Conservation (phyloP, 2,329 filamentous ascomycete species). For the Bipolaris bicolor region DNA sequence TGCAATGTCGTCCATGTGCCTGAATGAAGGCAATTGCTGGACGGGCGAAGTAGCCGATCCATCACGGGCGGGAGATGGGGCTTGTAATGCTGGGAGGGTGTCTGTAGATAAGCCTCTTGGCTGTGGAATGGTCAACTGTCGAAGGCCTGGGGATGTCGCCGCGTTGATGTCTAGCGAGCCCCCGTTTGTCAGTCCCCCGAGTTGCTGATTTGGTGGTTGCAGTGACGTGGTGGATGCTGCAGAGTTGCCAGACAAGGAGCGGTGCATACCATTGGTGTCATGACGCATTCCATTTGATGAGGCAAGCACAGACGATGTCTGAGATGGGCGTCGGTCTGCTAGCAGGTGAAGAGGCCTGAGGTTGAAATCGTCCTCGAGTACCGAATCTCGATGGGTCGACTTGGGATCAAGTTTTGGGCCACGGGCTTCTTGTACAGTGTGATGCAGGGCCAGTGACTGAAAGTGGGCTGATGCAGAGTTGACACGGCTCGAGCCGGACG, state of each 20-base stretch:
- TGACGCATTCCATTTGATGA: conserved; percentile 14
- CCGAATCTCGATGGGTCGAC: conserved; percentile 26
- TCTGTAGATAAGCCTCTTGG: conserved; percentile 36
- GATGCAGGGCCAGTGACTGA: conserved; percentile 21
- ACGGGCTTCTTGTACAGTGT: conserved; percentile 28
- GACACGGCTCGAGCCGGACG: conserved; percentile 4
- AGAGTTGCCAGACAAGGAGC: conserved; percentile 12
- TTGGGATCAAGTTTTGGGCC: conserved; percentile 14
- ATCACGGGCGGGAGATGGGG: conserved; percentile 40
- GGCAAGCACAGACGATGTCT: conserved; percentile 9
- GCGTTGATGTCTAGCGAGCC: conserved; percentile 29
- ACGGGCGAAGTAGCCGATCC: conserved; percentile 36
- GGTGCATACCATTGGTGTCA: conserved; percentile 10
- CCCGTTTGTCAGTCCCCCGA: conserved; percentile 28
- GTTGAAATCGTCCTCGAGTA: conserved; percentile 22
- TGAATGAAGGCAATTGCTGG: conserved; percentile 43
- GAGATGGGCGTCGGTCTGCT: conserved; percentile 22
- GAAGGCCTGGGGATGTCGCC: conserved; percentile 39
- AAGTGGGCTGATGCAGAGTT: conserved; percentile 13
- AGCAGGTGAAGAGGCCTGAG: conserved; percentile 8
- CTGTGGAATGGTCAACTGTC: conserved; percentile 41
- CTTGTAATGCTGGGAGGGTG: conserved; percentile 47
- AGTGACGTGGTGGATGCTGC: conserved; percentile 17
- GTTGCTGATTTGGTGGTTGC: conserved; percentile 22
- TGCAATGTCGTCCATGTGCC: conserved; percentile 44